Conservation (phyloP, 257 asterid species). For the Salvia rosmarinus region DNA sequence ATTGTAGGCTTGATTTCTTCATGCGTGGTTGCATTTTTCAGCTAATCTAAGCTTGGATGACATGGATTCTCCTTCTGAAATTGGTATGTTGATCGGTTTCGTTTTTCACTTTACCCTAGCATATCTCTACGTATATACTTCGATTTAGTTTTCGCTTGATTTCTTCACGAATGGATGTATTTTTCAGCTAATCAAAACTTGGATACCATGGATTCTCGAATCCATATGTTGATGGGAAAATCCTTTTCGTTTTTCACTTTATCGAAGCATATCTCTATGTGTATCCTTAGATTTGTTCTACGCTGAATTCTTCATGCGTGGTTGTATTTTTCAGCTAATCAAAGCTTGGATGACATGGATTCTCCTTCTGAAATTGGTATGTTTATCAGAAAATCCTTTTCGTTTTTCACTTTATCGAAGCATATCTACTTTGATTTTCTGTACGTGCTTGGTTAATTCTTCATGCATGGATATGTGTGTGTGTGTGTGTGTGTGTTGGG, state of each 20-base stretch:
- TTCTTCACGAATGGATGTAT: no score
- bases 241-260: neutral
- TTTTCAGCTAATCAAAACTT: no score
- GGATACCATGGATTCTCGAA: no score
- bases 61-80: constrained; percentile 13
- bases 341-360: neutral
- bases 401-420: neutral
- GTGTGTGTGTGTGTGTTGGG: no score
- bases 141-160: no score
- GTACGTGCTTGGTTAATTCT: neutral
- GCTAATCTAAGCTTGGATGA: no score
- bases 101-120: no score
- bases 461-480: neutral
- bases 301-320: neutral
- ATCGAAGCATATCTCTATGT: neutral
- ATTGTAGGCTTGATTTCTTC: constrained; percentile 5
- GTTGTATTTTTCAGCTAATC: neutral
- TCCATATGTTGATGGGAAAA: no score
- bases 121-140: no score
- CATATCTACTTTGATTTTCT: neutral
- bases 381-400: neutral
- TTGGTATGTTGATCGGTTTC: neutral
- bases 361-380: constrained; percentile 14
- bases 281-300: neutral
- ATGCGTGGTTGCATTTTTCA: neutral